Evolutionary conservation across 1,284 basidiomycete genomes (phyloP), one percentile per base, ranked within the genome.

Genomic region (Mycosarcoma maydis): DNA sequence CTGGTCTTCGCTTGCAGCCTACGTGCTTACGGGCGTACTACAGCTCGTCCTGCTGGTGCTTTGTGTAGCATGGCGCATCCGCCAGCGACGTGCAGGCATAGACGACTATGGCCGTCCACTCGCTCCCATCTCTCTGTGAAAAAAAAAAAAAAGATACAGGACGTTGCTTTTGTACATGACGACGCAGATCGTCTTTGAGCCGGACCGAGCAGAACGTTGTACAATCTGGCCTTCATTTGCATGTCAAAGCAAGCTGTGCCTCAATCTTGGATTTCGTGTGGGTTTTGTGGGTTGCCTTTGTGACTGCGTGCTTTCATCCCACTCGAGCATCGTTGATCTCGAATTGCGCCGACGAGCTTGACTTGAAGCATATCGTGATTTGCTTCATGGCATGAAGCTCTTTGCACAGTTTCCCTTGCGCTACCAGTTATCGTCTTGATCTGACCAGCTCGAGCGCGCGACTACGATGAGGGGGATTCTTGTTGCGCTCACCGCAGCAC

Each of bases 31-130:
- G 0, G 94, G 92, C 6, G 80, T 89, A 17, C 90, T 98, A 86
- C 96, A 98, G 83, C 88, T 88, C 2, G 85, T 85, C 17, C 86
- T 98, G 5, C 86, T 98, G 42, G 82, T 85, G 57, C 81, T 83
- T 24, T 84, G 83, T 57, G 37, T 83, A 10, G 50, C 61, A 3
- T 84, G 80, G 80, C 80, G 77, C 50, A 51, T 82, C 39, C 71
- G 82, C 7, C 94, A 97, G 80, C 85, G 83, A 43, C 84, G 85
- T 20, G 86, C 92, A 4, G 88, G 88, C n/a, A 87, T 98, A 50
- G 93, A 98, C 80, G 95, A 98, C 83, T 98, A 95, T 78, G 95
- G 96, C 0, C 84, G 87, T 32, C 87, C 89, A 0, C 79, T 91
- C n/a, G 48, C 83, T 74, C 32, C 41, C 13, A 39, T 59, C 6